A percentile compares a stretch with the other conserved stretches of the same genome.
phyloP scores from a whole-genome alignment of 108 stramenopile species.

The Skeletonema grethae region DNA sequence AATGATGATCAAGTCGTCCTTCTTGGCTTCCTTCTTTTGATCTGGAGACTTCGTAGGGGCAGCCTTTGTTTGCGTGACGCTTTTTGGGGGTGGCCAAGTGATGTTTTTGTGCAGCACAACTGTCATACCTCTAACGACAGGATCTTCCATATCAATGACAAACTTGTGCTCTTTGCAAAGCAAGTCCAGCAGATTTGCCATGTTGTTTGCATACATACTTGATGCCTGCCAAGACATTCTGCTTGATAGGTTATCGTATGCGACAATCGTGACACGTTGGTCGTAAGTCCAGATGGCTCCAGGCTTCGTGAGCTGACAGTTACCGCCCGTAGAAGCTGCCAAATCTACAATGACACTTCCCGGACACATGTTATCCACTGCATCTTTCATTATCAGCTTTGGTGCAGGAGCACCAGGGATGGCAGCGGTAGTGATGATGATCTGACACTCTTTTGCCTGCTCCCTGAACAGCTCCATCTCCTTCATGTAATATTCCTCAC shows the following conservation, averaged over 20 bases:
- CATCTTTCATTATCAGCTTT: slow-evolving; percentile 79
- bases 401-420: slow-evolving; percentile 89
- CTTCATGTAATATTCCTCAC: slow-evolving; percentile 69
- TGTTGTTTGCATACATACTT: slow-evolving; percentile 86
- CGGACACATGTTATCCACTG: slow-evolving; percentile 74
- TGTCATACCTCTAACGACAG: slow-evolving; percentile 73
- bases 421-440: slow-evolving; percentile 90
- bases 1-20: background rate
- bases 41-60: background rate
- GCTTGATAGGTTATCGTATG: slow-evolving; percentile 75
- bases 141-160: slow-evolving; percentile 65
- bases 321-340: slow-evolving; percentile 90
- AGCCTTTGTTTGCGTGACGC: slow-evolving; percentile 46
- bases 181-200: slow-evolving; percentile 79
- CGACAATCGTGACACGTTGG: slow-evolving; percentile 81
- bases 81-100: slow-evolving; percentile 74
- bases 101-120: slow-evolving; percentile 51
- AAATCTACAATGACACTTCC: slow-evolving; percentile 90
- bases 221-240: slow-evolving; percentile 83
- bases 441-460: slow-evolving; percentile 71
- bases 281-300: slow-evolving; percentile 60
- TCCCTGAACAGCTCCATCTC: slow-evolving; percentile 77
- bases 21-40: background rate
- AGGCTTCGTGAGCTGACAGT: slow-evolving; percentile 78
- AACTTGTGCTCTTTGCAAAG: slow-evolving; percentile 56